Conservation (phyloP, 768 basidiomycete species). For the Gelatoporia subvermispora region DNA sequence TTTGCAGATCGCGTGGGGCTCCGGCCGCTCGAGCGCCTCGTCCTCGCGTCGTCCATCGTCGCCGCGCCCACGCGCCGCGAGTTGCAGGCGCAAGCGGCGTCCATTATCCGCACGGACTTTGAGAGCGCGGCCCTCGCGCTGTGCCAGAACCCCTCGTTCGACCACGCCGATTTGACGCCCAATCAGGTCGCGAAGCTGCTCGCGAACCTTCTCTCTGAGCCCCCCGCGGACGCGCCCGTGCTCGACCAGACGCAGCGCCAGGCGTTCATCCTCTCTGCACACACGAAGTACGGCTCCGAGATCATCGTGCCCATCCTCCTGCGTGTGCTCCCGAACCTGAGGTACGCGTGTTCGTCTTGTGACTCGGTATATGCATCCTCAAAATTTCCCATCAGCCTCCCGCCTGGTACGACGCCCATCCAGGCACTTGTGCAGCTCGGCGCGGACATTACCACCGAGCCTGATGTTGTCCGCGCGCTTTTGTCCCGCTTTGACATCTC, state of each 20-base stretch:
- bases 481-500: slow-evolving; percentile 73
- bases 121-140: slow-evolving; percentile 73
- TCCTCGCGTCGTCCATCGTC: slow-evolving; percentile 71
- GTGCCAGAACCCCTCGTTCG: slow-evolving; percentile 77
- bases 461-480: slow-evolving; percentile 64
- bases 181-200: slow-evolving; percentile 75
- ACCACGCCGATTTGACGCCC: slow-evolving; percentile 72
- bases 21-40: slow-evolving; percentile 72
- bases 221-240: slow-evolving; percentile 62
- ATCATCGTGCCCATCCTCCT: slow-evolving; percentile 69
- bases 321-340: slow-evolving; percentile 68
- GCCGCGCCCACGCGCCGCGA: slow-evolving; percentile 59
- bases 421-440: slow-evolving; percentile 76
- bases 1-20: slow-evolving; percentile 81
- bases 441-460: slow-evolving; percentile 71
- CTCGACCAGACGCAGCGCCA: slow-evolving; percentile 72
- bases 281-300: slow-evolving; percentile 78
- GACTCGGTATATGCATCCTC: slow-evolving; percentile 1
- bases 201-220: slow-evolving; percentile 72
- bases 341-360: slow-evolving; percentile 37
- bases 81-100: slow-evolving; percentile 52
- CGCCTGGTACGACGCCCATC: slow-evolving; percentile 62
- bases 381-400: slow-evolving; percentile 41
- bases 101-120: slow-evolving; percentile 71
- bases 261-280: slow-evolving; percentile 67